These are phyloP conservation scores for Coniochaeta hoffmannii DNA, from an alignment of 2,329 filamentous ascomycete species.

Conservation along the genomic window DNA sequence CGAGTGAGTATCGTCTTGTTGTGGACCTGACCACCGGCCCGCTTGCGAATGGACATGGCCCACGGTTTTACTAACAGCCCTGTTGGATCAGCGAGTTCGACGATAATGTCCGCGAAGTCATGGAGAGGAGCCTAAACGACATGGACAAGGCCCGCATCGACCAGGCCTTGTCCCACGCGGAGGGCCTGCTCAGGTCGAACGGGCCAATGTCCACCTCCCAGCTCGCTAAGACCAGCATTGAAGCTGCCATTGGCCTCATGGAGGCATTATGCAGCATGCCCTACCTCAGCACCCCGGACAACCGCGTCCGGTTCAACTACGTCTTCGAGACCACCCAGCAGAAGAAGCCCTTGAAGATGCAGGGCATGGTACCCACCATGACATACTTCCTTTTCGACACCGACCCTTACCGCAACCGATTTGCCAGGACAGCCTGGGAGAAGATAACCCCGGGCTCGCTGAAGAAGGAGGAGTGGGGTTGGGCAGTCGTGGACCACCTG, in stretches of 20 bases:
- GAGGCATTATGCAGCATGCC: conserved; percentile 80
- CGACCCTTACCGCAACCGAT: conserved; percentile 54
- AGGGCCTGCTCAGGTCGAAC: conserved; percentile 37
- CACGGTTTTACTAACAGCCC: neutral
- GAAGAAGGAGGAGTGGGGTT: conserved; percentile 72
- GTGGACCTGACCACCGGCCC: too few species aligned
- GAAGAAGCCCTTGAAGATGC: conserved; percentile 70
- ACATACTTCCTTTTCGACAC: conserved; percentile 76
- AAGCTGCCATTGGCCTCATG: conserved; percentile 73
- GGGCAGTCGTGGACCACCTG: conserved; percentile 72
- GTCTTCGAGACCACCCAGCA: conserved; percentile 77
- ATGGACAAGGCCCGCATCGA: conserved; percentile 26
- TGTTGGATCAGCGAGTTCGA: conserved; percentile 28
- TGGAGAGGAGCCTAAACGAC: conserved; percentile 30
- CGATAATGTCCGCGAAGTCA: conserved; percentile 27
- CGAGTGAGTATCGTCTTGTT: conserved; percentile 35
- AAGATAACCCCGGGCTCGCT: conserved; percentile 54
- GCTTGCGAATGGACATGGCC: too few species aligned
- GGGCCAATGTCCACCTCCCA: conserved; percentile 38
- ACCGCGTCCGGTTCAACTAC: conserved; percentile 60
- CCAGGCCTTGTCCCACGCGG: conserved; percentile 38
- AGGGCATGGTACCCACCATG: conserved; percentile 70
- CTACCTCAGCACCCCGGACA: conserved; percentile 55
- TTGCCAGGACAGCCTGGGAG: conserved; percentile 64
- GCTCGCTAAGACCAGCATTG: conserved; percentile 39